Conservation (phyloP, 2,329 filamentous ascomycete genomes). For the Aureobasidium sp. region DNA sequence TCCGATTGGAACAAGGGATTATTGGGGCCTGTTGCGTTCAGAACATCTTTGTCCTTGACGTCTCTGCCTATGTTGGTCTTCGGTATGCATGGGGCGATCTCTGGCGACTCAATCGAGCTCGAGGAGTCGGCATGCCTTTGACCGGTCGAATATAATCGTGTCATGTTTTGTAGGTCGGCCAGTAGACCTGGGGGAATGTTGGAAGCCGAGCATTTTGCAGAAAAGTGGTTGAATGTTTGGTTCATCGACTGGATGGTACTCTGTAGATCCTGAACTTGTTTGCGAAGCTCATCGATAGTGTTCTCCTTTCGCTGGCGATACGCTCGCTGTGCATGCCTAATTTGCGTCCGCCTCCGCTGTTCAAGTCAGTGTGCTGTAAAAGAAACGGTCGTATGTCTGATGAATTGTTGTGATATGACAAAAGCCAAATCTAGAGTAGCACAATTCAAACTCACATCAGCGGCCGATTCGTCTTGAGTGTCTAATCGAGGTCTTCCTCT, state of each 20-base stretch:
- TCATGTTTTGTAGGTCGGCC: slow-evolving; percentile 20
- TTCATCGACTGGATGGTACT: slow-evolving; percentile 67
- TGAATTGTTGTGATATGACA: no score
- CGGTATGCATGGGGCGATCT: neutral
- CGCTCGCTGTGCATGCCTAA: slow-evolving; percentile 76
- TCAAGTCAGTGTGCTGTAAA: neutral
- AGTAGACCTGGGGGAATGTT: neutral
- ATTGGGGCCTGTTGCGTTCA: no score
- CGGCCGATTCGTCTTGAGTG: slow-evolving; percentile 68
- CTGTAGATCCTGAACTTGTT: slow-evolving; percentile 62
- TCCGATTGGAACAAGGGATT: neutral
- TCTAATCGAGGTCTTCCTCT: slow-evolving; percentile 70
- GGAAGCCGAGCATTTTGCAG: slow-evolving; percentile 41
- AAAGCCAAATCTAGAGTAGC: slow-evolving; percentile 3
- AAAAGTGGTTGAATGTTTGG: slow-evolving; percentile 60
- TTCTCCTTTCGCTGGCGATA: slow-evolving; percentile 81
- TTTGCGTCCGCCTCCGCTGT: slow-evolving; percentile 76
- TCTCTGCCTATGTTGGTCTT: neutral
- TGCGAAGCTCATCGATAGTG: slow-evolving; percentile 66
- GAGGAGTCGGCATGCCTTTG: neutral
- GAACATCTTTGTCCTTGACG: no score
- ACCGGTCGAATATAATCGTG: neutral
- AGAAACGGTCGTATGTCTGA: neutral
- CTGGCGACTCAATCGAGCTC: neutral
- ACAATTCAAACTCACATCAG: slow-evolving; percentile 54